phyloP scores from a whole-genome alignment of 2,329 filamentous ascomycete genomes.

The Fusarium nygamai region DNA sequence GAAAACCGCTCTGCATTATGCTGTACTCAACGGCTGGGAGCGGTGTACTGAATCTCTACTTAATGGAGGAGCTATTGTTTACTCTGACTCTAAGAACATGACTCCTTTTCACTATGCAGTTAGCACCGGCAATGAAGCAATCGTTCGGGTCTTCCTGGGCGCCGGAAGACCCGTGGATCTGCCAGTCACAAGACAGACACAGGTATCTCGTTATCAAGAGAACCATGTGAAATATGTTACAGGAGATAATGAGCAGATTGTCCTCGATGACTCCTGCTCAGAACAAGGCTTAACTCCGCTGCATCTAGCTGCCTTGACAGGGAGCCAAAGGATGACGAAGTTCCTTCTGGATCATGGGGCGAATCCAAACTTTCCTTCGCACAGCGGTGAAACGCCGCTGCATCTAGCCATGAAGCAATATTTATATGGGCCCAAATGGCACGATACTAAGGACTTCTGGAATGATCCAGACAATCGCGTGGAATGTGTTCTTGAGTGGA shows the following conservation, averaged over 20 bases:
- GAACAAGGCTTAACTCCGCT: background rate
- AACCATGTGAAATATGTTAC: background rate
- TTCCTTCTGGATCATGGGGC: background rate
- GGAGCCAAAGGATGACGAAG: background rate
- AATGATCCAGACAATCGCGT: background rate
- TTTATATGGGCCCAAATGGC: background rate
- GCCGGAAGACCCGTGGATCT: background rate
- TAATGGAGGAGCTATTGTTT: rapidly evolving
- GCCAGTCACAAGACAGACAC: background rate
- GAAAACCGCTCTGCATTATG: background rate
- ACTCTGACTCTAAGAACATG: background rate
- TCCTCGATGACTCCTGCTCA: background rate
- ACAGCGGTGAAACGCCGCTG: background rate
- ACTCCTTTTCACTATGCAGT: background rate
- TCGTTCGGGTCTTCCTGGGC: background rate
- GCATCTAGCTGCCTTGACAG: background rate
- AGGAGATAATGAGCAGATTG: rapidly evolving
- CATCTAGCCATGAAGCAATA: background rate
- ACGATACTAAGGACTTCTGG: background rate
- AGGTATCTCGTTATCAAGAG: background rate
- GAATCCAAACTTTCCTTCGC: background rate
- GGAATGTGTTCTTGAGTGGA: background rate
- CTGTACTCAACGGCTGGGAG: background rate
- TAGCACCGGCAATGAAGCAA: background rate
- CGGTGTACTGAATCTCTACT: background rate